Conservation (phyloP, 1,139 yeast species). For the Saccharomyces hybrid region DNA sequence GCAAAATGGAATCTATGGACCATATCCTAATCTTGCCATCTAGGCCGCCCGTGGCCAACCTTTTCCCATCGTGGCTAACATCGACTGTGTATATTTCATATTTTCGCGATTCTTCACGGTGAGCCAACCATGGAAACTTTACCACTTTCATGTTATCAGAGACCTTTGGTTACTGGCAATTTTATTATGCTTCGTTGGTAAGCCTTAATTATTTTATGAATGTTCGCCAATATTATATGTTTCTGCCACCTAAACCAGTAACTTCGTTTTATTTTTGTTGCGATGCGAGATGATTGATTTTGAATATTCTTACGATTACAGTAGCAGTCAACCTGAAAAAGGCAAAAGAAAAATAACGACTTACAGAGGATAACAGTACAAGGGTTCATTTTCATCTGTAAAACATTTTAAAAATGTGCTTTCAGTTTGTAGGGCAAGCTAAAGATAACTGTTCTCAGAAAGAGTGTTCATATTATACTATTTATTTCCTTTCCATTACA, state of each 20-base stretch:
- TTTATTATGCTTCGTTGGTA: background rate
- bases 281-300: background rate
- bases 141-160: conserved; percentile 52
- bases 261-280: background rate
- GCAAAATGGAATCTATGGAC: conserved; percentile 58
- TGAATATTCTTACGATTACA: background rate
- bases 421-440: background rate
- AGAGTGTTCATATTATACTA: background rate
- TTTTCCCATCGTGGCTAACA: conserved; percentile 70
- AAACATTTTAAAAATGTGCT: background rate
- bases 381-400: background rate
- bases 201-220: background rate
- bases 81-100: conserved; percentile 82
- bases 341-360: background rate
- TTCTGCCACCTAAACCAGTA: conserved; percentile 1
- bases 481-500: background rate
- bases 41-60: conserved; percentile 90
- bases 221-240: background rate
- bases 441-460: background rate
- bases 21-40: conserved; percentile 92
- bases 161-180: background rate
- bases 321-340: background rate
- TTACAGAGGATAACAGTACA: background rate
- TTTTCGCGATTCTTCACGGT: conserved; percentile 67
- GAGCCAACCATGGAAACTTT: conserved; percentile 81